A percentile compares a stretch with the other conserved stretches of the same genome.
Conservation (phyloP, 495 filamentous ascomycete genomes). For the Lasiosphaeria ovina region DNA sequence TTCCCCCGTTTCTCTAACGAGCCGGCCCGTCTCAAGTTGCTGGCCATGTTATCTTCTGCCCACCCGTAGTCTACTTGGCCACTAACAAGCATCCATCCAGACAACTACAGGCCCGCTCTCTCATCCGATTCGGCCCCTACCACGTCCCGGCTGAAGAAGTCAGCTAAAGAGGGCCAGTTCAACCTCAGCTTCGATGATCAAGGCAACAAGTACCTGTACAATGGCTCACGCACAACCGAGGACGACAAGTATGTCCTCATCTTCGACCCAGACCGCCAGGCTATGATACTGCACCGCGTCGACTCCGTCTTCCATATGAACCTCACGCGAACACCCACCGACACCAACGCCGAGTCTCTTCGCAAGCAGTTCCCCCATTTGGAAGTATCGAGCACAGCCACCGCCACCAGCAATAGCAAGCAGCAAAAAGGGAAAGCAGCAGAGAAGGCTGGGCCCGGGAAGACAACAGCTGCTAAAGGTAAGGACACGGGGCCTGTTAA, state of each 20-base stretch:
- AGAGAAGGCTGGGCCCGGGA: conserved; percentile 19
- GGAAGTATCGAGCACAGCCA: conserved; percentile 25
- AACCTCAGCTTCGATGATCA: conserved; percentile 48
- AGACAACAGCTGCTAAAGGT: conserved; percentile 4
- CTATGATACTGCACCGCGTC: conserved; percentile 55
- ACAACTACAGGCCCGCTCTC: conserved; percentile 53
- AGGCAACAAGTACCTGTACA: conserved; percentile 50
- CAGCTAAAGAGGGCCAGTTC: conserved; percentile 41
- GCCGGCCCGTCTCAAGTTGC: too few species aligned
- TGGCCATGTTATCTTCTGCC: too few species aligned
- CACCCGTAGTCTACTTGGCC: conserved; percentile 3
- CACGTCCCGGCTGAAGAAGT: conserved; percentile 48
- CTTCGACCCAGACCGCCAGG: conserved; percentile 52
- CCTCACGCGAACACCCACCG: conserved; percentile 44
- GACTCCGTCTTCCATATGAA: conserved; percentile 62
- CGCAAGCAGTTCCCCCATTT: conserved; percentile 44
- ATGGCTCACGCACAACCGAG: conserved; percentile 45
- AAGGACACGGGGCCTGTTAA: conserved; percentile 9
- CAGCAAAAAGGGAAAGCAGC: conserved; percentile 22
- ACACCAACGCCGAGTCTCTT: conserved; percentile 37
- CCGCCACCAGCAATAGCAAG: conserved; percentile 19
- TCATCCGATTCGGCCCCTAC: conserved; percentile 41
- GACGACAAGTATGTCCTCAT: conserved; percentile 55
- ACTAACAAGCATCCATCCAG: conserved; percentile 29
- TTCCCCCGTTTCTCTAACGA: conserved; percentile 2